Conservation (phyloP, 2,329 filamentous ascomycete genomes). For the Apiospora phragmitis region DNA sequence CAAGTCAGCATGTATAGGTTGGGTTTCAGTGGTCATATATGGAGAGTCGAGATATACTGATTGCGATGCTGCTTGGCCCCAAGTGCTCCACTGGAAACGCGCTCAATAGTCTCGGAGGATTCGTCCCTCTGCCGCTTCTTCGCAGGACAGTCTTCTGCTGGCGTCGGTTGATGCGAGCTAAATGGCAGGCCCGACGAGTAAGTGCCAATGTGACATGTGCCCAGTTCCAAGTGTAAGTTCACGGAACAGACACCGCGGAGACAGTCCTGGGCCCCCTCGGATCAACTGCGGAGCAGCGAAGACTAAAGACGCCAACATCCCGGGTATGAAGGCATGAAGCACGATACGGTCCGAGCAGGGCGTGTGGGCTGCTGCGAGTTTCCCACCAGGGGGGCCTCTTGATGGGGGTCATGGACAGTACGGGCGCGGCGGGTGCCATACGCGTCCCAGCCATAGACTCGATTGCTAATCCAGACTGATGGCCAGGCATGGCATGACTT, state of each 20-base stretch:
- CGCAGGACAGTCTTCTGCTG: background rate
- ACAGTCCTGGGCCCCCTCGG: background rate
- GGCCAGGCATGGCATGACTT: background rate
- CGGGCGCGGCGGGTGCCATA: background rate
- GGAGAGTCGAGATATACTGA: background rate
- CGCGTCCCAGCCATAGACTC: background rate
- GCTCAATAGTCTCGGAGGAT: background rate
- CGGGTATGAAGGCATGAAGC: background rate
- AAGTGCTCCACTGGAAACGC: background rate
- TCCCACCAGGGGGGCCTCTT: background rate
- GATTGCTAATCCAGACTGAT: background rate
- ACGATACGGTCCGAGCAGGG: background rate
- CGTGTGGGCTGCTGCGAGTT: background rate
- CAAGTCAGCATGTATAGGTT: background rate
- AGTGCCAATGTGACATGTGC: background rate
- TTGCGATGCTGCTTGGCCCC: background rate
- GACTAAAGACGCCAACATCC: background rate
- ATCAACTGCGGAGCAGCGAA: background rate
- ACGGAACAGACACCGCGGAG: background rate
- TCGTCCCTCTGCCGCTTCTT: background rate
- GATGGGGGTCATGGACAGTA: background rate
- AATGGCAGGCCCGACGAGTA: background rate
- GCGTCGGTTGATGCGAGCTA: background rate
- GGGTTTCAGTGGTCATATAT: slow-evolving; percentile 1
- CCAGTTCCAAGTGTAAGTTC: background rate